Conservation (phyloP, 2,329 filamentous ascomycete species). For the Botrytis sinoallii region DNA sequence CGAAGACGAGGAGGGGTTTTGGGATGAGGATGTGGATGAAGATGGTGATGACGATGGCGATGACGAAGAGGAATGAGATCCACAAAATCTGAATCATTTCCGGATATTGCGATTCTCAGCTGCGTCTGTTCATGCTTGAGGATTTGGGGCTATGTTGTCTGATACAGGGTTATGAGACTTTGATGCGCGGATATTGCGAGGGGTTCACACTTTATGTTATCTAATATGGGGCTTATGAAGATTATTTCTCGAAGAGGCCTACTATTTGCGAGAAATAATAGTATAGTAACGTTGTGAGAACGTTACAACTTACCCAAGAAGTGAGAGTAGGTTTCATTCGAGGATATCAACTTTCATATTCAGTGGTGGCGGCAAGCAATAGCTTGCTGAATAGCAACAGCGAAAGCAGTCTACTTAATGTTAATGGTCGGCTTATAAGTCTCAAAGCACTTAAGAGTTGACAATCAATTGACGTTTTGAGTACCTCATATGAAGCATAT, state of each 20-base stretch:
- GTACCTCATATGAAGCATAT: neutral
- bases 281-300: neutral
- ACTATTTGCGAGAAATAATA: neutral
- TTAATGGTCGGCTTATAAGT: neutral
- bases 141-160: neutral
- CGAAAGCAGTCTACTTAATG: neutral
- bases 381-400: neutral
- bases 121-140: neutral
- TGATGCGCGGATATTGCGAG: neutral
- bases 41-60: neutral
- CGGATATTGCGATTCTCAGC: neutral
- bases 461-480: neutral
- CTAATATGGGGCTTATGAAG: neutral
- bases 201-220: neutral
- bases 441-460: neutral
- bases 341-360: neutral
- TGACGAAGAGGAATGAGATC: neutral
- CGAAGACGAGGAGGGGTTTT: conserved; percentile 3
- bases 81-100: neutral
- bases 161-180: neutral
- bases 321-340: neutral
- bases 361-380: neutral
- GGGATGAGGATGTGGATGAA: neutral
- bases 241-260: neutral
- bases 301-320: neutral